Percentiles rank a stretch among this genome's conserved stretches.
phyloP scores from a whole-genome alignment of 2,329 filamentous ascomycete species.

The Simplicillium aogashimaense region DNA sequence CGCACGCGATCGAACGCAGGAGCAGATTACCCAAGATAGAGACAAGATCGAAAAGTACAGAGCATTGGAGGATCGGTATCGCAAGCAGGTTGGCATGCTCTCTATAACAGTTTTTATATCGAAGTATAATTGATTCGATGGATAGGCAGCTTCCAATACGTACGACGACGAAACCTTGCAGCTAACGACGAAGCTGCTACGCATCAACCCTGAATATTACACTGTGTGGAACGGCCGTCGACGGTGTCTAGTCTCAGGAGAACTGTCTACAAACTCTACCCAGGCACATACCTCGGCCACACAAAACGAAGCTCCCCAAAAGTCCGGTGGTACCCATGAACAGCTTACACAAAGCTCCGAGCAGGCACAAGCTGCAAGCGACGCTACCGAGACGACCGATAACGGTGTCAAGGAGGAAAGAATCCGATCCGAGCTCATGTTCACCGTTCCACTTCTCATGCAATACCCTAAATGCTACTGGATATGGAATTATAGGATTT shows the following conservation, averaged over 20 bases:
- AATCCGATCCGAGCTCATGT: slow-evolving; percentile 65
- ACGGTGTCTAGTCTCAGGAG: slow-evolving; percentile 51
- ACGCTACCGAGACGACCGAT: neutral
- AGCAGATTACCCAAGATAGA: slow-evolving; percentile 61
- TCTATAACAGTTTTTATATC: neutral
- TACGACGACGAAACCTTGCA: slow-evolving; percentile 49
- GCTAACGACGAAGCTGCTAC: slow-evolving; percentile 62
- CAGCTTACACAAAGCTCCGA: slow-evolving; percentile 1
- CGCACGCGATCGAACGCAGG: slow-evolving; percentile 51
- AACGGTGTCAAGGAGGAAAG: slow-evolving; percentile 24
- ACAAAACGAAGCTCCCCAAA: slow-evolving; percentile 45
- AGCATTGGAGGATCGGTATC: slow-evolving; percentile 57
- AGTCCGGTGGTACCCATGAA: slow-evolving; percentile 33
- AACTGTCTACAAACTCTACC: slow-evolving; percentile 41
- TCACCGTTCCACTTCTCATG: slow-evolving; percentile 74
- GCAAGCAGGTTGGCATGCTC: slow-evolving; percentile 41
- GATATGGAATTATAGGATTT: slow-evolving; percentile 95
- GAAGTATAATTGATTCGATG: neutral
- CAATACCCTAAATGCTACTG: slow-evolving; percentile 96
- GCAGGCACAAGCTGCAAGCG: slow-evolving; percentile 10
- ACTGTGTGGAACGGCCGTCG: slow-evolving; percentile 87
- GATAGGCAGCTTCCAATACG: slow-evolving; percentile 17
- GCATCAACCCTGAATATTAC: slow-evolving; percentile 79
- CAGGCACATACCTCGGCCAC: slow-evolving; percentile 42
- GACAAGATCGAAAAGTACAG: slow-evolving; percentile 70